Evolutionary conservation across 2,329 filamentous ascomycete species (phyloP), one percentile per base, ranked within the genome.

Genomic region (Dactylellina parvicollis): DNA sequence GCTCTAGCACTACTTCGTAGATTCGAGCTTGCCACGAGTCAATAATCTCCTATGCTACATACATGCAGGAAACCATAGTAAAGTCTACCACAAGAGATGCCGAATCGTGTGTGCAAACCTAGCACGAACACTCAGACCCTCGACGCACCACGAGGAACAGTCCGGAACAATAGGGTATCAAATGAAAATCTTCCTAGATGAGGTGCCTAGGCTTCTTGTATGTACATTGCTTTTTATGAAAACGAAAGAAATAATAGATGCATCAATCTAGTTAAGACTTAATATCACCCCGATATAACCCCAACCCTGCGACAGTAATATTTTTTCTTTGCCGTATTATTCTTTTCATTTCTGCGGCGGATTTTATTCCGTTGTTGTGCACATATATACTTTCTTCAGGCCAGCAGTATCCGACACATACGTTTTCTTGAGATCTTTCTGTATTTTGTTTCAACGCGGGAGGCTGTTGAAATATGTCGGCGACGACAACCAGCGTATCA

Each of bases 401-500:
- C 40, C 49, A 32, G n/a, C 26, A 12, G 8, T 30, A 4, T 40
- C 26, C 40, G 22, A 40, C 9, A 24, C 24, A 50, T 67, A 16
- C 24, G 28, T 47, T 4, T 54, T 50, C 46, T 52, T 32, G 22
- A 57, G 40, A 54, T 44, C 32, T 69, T 54, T 44, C 47, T 10
- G 22, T 42, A 38, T 20, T 47, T 16, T 26, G 36, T 2, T 44
- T 36, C n/a, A 14, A 30, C 10, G 28, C 44, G 9, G 28, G 20
- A 4, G n/a, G 8, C 12, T 46, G 36, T 72, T 26, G 14, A 47
- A 49, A 64, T 22, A 72, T 72, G 66, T 72, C 66, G 26, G 59
- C 66, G 32, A 72, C 57, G 16, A 65, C 66, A 34, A 72, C 57
- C 2, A 72, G 66, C 38, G 36, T 72, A 44, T 72, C 66, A 30